phyloP scores from a whole-genome alignment of 106 monocot genomes.

The Chionographis japonica region DNA sequence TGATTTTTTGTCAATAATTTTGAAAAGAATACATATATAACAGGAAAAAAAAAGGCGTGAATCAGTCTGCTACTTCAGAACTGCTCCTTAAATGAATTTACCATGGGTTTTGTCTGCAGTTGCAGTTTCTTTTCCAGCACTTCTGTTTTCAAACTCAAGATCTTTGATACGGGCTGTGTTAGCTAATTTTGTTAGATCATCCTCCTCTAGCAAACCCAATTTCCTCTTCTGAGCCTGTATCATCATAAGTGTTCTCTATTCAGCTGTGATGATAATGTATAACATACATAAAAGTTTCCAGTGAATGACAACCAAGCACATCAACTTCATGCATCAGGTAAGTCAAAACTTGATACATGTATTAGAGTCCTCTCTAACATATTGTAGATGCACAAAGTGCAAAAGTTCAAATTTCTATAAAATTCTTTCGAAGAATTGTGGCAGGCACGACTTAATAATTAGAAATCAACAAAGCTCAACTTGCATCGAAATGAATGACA shows the following conservation, averaged over 20 bases:
- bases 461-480: too few species aligned
- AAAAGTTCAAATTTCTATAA: too few species aligned
- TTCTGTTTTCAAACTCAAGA: slow-evolving; percentile 30
- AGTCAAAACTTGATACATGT: too few species aligned
- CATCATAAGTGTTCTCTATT: not conserved
- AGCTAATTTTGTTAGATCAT: slow-evolving; percentile 30
- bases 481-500: too few species aligned
- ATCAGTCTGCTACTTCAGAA: not conserved
- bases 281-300: too few species aligned
- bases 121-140: slow-evolving; percentile 18
- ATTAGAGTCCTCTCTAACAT: too few species aligned
- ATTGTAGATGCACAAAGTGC: too few species aligned
- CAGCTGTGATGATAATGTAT: too few species aligned
- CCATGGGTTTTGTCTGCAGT: slow-evolving; percentile 44
- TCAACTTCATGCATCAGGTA: too few species aligned
- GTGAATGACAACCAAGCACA: too few species aligned
- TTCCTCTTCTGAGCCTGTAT: slow-evolving; percentile 81
- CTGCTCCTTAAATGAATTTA: slow-evolving; percentile 3
- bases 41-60: not conserved
- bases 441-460: too few species aligned
- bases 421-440: too few species aligned
- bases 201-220: slow-evolving; percentile 45
- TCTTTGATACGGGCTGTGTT: slow-evolving; percentile 28
- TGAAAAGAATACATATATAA: not conserved
- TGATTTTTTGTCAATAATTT: not conserved